These are phyloP conservation scores for Xylaria telfairii DNA, from an alignment of 495 filamentous ascomycete species.

Conservation along the genomic window DNA sequence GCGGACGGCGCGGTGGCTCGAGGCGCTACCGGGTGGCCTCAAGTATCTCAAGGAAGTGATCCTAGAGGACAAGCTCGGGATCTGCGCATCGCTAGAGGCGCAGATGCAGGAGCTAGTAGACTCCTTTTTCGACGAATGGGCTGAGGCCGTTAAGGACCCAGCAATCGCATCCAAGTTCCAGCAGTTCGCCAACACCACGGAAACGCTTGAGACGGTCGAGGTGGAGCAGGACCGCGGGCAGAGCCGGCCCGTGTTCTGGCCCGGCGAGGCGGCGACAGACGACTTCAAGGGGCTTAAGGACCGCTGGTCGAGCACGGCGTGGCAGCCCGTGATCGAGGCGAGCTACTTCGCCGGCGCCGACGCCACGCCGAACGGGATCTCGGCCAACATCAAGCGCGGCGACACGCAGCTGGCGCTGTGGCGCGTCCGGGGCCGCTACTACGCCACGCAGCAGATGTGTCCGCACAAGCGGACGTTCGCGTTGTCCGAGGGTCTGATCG, in stretches of 20 bases:
- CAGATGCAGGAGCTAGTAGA: constrained; percentile 91
- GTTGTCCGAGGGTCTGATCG: constrained; percentile 84
- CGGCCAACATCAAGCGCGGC: constrained; percentile 79
- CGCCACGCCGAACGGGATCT: constrained; percentile 67
- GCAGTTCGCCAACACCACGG: constrained; percentile 88
- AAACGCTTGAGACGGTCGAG: constrained; percentile 73
- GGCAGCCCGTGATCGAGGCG: constrained; percentile 84
- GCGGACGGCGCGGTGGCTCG: constrained; percentile 91
- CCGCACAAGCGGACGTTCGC: constrained; percentile 94
- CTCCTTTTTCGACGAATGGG: constrained; percentile 96
- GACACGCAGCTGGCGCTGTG: constrained; percentile 94
- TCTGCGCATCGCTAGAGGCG: constrained; percentile 81
- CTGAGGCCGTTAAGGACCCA: constrained; percentile 77
- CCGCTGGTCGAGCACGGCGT: constrained; percentile 75
- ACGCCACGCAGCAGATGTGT: constrained; percentile 98
- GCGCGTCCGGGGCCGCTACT: constrained; percentile 82
- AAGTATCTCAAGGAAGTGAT: constrained; percentile 84
- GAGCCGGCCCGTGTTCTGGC: constrained; percentile 81
- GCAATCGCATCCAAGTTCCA: constrained; percentile 73
- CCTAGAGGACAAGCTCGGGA: constrained; percentile 87
- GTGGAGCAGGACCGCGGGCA: constrained; percentile 77
- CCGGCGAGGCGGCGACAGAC: constrained; percentile 67
- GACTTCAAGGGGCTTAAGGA: constrained; percentile 72
- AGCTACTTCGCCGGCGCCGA: constrained; percentile 73
- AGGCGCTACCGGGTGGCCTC: constrained; percentile 85